A percentile compares a stretch with the other conserved stretches of the same genome.
Evolutionary conservation across 768 basidiomycete species (phyloP).

Genomic region (Jaapia argillacea): DNA sequence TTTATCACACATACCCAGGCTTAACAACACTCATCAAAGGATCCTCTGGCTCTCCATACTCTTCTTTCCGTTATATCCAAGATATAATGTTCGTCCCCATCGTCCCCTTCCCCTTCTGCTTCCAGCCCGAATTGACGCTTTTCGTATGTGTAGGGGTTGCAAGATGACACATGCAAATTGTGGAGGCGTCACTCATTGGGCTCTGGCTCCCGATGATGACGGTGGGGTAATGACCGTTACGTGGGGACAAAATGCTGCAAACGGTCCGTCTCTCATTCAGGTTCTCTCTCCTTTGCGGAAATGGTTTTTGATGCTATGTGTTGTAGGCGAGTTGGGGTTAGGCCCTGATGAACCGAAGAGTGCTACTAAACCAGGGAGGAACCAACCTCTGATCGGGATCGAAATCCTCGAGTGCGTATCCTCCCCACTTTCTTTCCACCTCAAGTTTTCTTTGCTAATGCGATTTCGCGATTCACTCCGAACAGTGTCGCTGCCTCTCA

Average conservation of each 20-base stretch:
- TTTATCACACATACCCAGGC: too few species aligned
- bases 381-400: constrained; percentile 64
- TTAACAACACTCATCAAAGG: constrained; percentile 31
- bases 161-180: constrained; percentile 58
- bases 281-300: too few species aligned
- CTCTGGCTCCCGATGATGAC: constrained; percentile 67
- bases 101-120: neutral
- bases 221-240: constrained; percentile 73
- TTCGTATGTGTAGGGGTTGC: constrained; percentile 48
- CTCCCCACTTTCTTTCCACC: constrained; percentile 1
- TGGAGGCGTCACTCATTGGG: constrained; percentile 89
- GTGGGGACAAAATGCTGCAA: constrained; percentile 82
- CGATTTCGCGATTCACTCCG: neutral
- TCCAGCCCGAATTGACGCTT: constrained; percentile 3
- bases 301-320: too few species aligned
- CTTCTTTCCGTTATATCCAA: constrained; percentile 77
- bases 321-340: constrained; percentile 68
- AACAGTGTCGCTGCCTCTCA: constrained; percentile 75
- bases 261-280: constrained; percentile 34
- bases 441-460: neutral
- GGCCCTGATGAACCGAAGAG: constrained; percentile 79
- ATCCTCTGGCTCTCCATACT: constrained; percentile 84
- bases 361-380: constrained; percentile 70
- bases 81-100: constrained; percentile 65
- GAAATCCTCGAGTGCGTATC: constrained; percentile 64